Evolutionary conservation across 179 eudicot genomes (phyloP).

Genomic region (Silene vulgaris): DNA sequence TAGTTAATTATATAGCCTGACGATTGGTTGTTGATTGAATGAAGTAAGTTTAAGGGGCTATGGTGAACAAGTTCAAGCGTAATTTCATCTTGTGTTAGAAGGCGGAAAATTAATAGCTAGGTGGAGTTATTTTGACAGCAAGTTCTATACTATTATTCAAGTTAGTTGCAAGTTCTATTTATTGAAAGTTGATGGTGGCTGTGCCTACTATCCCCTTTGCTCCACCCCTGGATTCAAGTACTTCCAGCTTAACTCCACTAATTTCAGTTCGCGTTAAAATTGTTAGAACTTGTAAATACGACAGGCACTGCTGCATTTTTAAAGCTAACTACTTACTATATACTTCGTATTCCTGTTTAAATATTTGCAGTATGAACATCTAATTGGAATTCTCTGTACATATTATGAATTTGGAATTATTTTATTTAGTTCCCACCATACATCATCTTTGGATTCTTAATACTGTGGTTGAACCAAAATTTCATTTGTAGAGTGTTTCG

Average conservation of each 20-base stretch:
- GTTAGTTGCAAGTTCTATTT: too few relatives aligned
- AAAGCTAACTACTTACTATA: too few relatives aligned
- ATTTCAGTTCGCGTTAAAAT: neutral
- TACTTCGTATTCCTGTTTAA: too few relatives aligned
- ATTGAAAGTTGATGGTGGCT: neutral
- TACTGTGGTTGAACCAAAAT: neutral
- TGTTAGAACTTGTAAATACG: neutral
- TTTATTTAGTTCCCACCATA: neutral
- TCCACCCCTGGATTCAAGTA: neutral
- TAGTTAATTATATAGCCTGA: neutral
- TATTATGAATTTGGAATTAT: neutral
- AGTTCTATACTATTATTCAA: too few relatives aligned
- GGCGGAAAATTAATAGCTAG: neutral
- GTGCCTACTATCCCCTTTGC: neutral
- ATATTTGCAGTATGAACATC: neutral
- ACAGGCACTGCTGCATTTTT: too few relatives aligned
- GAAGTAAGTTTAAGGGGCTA: neutral
- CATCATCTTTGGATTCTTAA: neutral
- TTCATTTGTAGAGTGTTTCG: conserved; percentile 28
- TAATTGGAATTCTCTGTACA: too few relatives aligned
- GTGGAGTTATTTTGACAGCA: neutral
- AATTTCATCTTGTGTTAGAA: neutral
- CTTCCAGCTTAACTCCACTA: neutral
- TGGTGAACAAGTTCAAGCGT: neutral
- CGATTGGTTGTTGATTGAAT: neutral